phyloP scores from a whole-genome alignment of 805 yeast species.

The Wickerhamomyces bisporus region DNA sequence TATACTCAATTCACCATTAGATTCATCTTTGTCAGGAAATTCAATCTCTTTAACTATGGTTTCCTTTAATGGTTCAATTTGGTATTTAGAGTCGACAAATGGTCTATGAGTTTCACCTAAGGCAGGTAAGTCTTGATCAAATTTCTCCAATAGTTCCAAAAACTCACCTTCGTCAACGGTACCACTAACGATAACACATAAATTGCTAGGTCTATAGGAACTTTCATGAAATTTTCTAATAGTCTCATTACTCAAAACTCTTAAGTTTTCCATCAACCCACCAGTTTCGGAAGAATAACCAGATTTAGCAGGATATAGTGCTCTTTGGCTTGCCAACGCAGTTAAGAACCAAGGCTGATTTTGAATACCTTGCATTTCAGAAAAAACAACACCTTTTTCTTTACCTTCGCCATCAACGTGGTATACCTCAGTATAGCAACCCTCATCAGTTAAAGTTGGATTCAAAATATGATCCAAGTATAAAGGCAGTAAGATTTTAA shows the following conservation, averaged over 20 bases:
- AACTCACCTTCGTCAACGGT: slow-evolving; percentile 74
- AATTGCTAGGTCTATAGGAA: slow-evolving; percentile 76
- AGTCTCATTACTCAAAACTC: slow-evolving; percentile 65
- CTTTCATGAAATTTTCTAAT: slow-evolving; percentile 70
- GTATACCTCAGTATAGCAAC: slow-evolving; percentile 90
- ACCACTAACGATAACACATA: slow-evolving; percentile 82
- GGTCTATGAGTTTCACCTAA: slow-evolving; percentile 50
- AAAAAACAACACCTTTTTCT: slow-evolving; percentile 94
- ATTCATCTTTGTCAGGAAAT: slow-evolving; percentile 88
- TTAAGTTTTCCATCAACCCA: slow-evolving; percentile 73
- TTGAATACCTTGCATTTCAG: slow-evolving; percentile 95
- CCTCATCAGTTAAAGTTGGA: slow-evolving; percentile 86
- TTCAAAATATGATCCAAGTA: slow-evolving; percentile 81
- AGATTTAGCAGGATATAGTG: slow-evolving; percentile 49
- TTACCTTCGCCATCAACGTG: slow-evolving; percentile 88
- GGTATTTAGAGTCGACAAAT: slow-evolving; percentile 64
- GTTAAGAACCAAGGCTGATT: slow-evolving; percentile 67
- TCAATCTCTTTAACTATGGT: slow-evolving; percentile 47
- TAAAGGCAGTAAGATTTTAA: slow-evolving; percentile 74
- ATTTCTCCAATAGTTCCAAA: slow-evolving; percentile 48
- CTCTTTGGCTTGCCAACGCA: slow-evolving; percentile 53
- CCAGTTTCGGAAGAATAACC: slow-evolving; percentile 96
- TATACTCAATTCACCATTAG: slow-evolving; percentile 67
- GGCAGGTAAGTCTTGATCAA: slow-evolving; percentile 53
- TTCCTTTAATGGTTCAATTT: slow-evolving; percentile 27